phyloP scores from a whole-genome alignment of 1,284 basidiomycete genomes.

The Xanthoconium separans region DNA sequence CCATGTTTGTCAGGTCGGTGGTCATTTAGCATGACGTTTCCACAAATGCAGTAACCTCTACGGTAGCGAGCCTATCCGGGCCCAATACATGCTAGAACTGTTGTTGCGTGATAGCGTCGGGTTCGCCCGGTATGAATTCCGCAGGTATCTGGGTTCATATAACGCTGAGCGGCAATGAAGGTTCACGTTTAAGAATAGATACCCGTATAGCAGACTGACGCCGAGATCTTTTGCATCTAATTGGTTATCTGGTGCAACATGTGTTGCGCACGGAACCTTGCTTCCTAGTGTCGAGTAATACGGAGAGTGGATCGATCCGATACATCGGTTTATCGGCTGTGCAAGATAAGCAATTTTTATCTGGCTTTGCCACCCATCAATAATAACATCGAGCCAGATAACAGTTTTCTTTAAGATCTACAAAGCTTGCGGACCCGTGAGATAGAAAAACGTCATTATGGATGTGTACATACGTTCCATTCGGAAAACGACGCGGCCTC shows the following conservation, averaged over 20 bases:
- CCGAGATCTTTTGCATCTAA: background rate
- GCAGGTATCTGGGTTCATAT: constrained; percentile 29
- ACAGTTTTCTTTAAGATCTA: background rate
- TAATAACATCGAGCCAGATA: background rate
- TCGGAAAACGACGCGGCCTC: background rate
- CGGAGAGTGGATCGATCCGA: constrained; percentile 3
- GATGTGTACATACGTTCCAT: background rate
- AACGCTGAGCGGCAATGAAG: background rate
- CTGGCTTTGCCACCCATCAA: background rate
- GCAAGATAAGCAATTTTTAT: constrained; percentile 3
- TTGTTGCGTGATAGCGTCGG: constrained; percentile 39
- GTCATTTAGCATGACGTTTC: constrained; percentile 5
- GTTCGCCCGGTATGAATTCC: constrained; percentile 37
- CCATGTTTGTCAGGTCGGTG: constrained; percentile 8
- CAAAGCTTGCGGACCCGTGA: background rate
- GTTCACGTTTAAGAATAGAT: too few species aligned
- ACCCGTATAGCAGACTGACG: background rate
- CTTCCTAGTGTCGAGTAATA: background rate
- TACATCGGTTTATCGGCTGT: background rate
- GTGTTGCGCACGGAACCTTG: background rate
- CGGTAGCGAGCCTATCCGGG: constrained; percentile 9
- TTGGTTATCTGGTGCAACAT: background rate
- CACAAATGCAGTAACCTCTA: constrained; percentile 9
- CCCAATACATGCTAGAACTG: constrained; percentile 8
- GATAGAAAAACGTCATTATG: background rate